A percentile compares a stretch with the other conserved stretches of the same genome.
Conservation (phyloP, 208 protist species). For the Trypanosoma vivax region DNA sequence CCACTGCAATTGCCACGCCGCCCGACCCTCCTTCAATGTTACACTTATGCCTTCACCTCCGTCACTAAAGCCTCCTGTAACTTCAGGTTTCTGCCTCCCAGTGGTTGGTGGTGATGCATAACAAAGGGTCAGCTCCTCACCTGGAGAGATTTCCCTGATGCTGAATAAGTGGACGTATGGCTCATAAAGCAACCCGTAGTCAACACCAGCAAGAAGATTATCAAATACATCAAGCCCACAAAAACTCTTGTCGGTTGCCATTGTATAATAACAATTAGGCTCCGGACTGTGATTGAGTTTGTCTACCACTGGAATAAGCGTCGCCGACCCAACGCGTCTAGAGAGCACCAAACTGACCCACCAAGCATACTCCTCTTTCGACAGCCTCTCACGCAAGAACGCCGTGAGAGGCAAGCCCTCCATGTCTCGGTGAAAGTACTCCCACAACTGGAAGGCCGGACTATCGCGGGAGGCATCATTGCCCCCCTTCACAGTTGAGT, state of each 20-base stretch:
- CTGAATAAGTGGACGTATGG: conserved; percentile 77
- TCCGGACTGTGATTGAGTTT: conserved; percentile 78
- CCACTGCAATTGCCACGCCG: conserved; percentile 70
- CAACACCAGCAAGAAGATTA: conserved; percentile 83
- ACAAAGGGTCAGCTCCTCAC: conserved; percentile 70
- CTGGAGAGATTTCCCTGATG: conserved; percentile 53
- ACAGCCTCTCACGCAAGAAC: conserved; percentile 39
- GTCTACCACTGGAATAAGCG: conserved; percentile 69
- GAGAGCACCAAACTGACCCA: conserved; percentile 76
- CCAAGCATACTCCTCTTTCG: conserved; percentile 58
- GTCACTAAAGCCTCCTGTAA: conserved; percentile 5
- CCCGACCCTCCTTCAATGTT: conserved; percentile 41
- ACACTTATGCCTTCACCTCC: conserved; percentile 19
- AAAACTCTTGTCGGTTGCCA: conserved; percentile 48
- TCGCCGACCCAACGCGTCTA: conserved; percentile 49
- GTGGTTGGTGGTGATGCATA: conserved; percentile 46
- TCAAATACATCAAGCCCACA: conserved; percentile 78
- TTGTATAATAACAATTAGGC: conserved; percentile 81
- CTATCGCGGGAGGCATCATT: conserved; percentile 6
- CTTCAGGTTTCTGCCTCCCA: conserved; percentile 11
- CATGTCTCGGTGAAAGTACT: conserved; percentile 69
- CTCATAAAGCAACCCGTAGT: conserved; percentile 46
- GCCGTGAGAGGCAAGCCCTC: conserved; percentile 38
- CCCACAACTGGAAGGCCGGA: conserved; percentile 47
- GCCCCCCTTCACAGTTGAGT: background rate